Percentiles rank a stretch among this genome's conserved stretches.
phyloP scores from a whole-genome alignment of 306 rosid species.

The Quercus glauca region DNA sequence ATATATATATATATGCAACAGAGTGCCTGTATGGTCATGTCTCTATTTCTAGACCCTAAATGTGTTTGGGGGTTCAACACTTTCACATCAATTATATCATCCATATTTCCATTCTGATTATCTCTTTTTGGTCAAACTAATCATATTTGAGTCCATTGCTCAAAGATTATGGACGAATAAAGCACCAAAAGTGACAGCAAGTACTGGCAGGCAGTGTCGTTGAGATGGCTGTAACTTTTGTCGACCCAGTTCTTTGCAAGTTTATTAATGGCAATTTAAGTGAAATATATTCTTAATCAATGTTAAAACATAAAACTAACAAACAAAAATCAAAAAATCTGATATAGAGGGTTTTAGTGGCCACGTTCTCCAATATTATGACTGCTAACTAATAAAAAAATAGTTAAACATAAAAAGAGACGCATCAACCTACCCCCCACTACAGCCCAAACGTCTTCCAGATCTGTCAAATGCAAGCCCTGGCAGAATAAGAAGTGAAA shows the following conservation, averaged over 20 bases:
- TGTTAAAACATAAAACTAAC: background rate
- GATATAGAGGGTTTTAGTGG: background rate
- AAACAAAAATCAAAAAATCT: background rate
- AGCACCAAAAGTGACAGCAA: too few relatives aligned
- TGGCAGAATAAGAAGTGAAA: conserved; percentile 25
- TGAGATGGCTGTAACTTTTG: too few relatives aligned
- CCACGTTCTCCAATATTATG: background rate
- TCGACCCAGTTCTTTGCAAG: too few relatives aligned
- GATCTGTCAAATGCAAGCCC: conserved; percentile 93
- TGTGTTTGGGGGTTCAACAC: background rate
- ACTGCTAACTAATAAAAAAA: background rate
- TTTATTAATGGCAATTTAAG: background rate
- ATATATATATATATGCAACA: background rate
- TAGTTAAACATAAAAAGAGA: background rate
- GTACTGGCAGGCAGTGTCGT: too few relatives aligned
- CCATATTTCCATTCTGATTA: background rate
- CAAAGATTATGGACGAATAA: background rate
- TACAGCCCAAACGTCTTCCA: conserved; percentile 94
- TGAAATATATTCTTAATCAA: background rate
- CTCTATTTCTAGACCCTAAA: background rate
- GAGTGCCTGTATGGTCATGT: background rate
- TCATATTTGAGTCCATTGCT: background rate
- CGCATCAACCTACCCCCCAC: conserved; percentile 76
- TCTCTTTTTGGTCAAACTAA: background rate
- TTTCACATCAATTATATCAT: background rate